These are phyloP conservation scores for Aspergillus sclerotioniger DNA, from an alignment of 495 filamentous ascomycete species.

Conservation along the genomic window DNA sequence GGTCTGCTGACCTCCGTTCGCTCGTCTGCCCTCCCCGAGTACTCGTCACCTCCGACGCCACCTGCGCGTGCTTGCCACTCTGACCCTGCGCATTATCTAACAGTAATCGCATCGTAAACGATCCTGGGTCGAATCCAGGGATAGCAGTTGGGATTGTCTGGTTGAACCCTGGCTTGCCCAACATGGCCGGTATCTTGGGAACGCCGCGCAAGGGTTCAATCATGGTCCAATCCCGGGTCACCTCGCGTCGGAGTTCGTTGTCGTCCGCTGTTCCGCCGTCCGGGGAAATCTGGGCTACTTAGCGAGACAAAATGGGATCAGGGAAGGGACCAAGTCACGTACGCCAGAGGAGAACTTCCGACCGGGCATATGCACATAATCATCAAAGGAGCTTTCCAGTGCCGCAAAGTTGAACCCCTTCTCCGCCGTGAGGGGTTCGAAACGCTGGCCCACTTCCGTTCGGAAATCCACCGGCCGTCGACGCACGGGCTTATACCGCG, in stretches of 20 bases:
- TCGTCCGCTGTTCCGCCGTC: constrained; percentile 8
- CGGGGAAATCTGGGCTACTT: constrained; percentile 2
- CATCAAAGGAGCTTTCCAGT: constrained; percentile 38
- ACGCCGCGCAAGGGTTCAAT: constrained; percentile 6
- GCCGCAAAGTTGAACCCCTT: constrained; percentile 43
- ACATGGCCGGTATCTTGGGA: background rate
- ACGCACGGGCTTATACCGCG: constrained; percentile 28
- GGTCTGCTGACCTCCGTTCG: background rate
- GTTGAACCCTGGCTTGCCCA: background rate
- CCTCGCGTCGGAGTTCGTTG: constrained; percentile 12
- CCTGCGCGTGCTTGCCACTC: constrained; percentile 1
- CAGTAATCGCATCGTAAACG: constrained; percentile 9
- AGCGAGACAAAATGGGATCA: background rate
- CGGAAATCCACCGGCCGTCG: constrained; percentile 34
- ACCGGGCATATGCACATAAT: constrained; percentile 44
- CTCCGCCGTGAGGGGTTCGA: constrained; percentile 26
- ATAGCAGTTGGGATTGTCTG: background rate
- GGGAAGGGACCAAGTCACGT: background rate
- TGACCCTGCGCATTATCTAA: background rate
- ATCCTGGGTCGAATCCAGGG: constrained; percentile 6
- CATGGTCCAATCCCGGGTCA: constrained; percentile 7
- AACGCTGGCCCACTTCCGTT: constrained; percentile 38
- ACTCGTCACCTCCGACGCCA: constrained; percentile 1
- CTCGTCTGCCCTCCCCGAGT: background rate
- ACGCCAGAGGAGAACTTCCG: constrained; percentile 23